Conservation (phyloP, 2,329 filamentous ascomycete species). For the Beauveria scarabaeidicola region DNA sequence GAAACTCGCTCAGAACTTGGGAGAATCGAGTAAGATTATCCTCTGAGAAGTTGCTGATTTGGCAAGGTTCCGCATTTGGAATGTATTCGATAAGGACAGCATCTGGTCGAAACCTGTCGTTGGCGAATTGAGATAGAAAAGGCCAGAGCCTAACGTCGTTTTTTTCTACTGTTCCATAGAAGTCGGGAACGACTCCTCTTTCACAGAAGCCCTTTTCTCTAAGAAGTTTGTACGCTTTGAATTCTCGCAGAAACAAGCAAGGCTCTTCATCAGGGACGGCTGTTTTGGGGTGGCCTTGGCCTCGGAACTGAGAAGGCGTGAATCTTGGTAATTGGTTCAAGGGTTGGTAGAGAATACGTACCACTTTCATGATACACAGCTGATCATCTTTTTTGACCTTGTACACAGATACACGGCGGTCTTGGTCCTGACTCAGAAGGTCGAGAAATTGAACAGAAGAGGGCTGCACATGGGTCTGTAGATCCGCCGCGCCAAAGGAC, state of each 20-base stretch:
- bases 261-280: neutral
- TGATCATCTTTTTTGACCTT: neutral
- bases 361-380: neutral
- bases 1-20: neutral
- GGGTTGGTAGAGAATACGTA: neutral
- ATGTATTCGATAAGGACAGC: slow-evolving; percentile 4
- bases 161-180: neutral
- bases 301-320: neutral
- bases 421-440: neutral
- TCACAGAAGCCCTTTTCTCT: neutral
- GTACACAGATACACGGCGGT: neutral
- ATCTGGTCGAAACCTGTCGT: neutral
- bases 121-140: neutral
- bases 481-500: neutral
- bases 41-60: neutral
- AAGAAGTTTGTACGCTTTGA: neutral
- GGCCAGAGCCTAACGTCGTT: neutral
- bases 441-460: neutral
- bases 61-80: neutral
- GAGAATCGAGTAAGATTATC: neutral
- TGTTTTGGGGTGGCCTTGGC: neutral
- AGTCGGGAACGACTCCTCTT: neutral
- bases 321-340: neutral
- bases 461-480: neutral
- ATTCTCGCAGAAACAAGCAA: neutral